phyloP scores from a whole-genome alignment of 78 protist genomes.

The Dictyostelium brefeldianum region DNA sequence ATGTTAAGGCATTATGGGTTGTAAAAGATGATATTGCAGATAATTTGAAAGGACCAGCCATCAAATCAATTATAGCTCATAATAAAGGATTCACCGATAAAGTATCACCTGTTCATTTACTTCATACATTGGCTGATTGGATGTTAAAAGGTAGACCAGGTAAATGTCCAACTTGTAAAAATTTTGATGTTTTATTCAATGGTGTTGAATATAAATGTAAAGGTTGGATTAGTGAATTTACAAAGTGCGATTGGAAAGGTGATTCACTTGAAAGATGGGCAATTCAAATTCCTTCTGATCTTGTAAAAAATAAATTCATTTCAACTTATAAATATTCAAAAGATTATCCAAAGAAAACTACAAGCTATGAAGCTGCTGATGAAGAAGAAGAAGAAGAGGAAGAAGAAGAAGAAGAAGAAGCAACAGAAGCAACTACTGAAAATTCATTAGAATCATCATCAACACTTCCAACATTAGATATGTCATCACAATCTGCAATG shows the following conservation, averaged over 20 bases:
- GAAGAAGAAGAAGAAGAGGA: constrained; percentile 57
- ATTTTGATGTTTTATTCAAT: constrained; percentile 33
- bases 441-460: neutral
- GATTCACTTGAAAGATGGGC: constrained; percentile 11
- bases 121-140: constrained; percentile 58
- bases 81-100: constrained; percentile 15
- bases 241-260: constrained; percentile 57
- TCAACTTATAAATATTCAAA: constrained; percentile 19
- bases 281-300: constrained; percentile 20
- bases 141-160: constrained; percentile 70
- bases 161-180: constrained; percentile 75
- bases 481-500: neutral
- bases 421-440: neutral
- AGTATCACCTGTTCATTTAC: constrained; percentile 24
- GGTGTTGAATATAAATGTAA: constrained; percentile 56
- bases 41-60: constrained; percentile 1
- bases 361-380: neutral
- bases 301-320: constrained; percentile 20
- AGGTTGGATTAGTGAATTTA: constrained; percentile 53
- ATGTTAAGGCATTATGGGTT: constrained; percentile 26
- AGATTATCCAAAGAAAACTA: constrained; percentile 43
- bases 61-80: neutral
- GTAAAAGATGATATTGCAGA: constrained; percentile 25
- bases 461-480: neutral
- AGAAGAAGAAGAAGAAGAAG: constrained; percentile 38